A percentile compares a stretch with the other conserved stretches of the same genome.
phyloP scores from a whole-genome alignment of 1,284 basidiomycete genomes.

The Ceratobasidium sp. region DNA sequence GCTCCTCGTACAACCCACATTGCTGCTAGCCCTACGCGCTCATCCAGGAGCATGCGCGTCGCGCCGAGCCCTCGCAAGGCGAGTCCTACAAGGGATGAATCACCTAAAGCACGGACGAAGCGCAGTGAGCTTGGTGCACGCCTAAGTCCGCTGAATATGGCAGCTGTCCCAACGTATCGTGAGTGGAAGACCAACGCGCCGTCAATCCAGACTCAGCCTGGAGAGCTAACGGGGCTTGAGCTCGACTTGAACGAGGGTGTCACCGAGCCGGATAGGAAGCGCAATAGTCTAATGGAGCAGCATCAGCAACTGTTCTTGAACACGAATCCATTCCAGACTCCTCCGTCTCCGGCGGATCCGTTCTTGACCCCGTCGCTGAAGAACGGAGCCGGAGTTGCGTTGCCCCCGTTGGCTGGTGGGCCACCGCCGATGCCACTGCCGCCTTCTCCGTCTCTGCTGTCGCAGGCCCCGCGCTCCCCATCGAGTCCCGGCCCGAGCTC shows the following conservation, averaged over 20 bases:
- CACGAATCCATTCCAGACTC: conserved; percentile 40
- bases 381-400: neutral
- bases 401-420: conserved; percentile 32
- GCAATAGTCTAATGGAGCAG: conserved; percentile 38
- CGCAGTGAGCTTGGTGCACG: too few species aligned
- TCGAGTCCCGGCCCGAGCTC: conserved; percentile 16
- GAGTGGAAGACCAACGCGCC: conserved; percentile 29
- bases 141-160: conserved; percentile 21
- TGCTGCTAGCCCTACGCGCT: conserved; percentile 6
- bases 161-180: conserved; percentile 27
- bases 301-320: conserved; percentile 34
- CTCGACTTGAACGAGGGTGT: conserved; percentile 22
- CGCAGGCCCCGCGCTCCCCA: neutral
- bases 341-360: conserved; percentile 29
- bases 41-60: conserved; percentile 28
- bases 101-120: too few species aligned
- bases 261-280: conserved; percentile 13
- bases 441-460: neutral
- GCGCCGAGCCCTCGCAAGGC: conserved; percentile 12
- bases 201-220: conserved; percentile 20
- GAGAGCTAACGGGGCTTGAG: conserved; percentile 29
- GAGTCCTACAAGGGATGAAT: too few species aligned
- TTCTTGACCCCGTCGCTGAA: conserved; percentile 4
- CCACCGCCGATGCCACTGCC: conserved; percentile 33
- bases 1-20: neutral